phyloP scores from a whole-genome alignment of 176 grass and related monocot species.

The Juncus effusus region DNA sequence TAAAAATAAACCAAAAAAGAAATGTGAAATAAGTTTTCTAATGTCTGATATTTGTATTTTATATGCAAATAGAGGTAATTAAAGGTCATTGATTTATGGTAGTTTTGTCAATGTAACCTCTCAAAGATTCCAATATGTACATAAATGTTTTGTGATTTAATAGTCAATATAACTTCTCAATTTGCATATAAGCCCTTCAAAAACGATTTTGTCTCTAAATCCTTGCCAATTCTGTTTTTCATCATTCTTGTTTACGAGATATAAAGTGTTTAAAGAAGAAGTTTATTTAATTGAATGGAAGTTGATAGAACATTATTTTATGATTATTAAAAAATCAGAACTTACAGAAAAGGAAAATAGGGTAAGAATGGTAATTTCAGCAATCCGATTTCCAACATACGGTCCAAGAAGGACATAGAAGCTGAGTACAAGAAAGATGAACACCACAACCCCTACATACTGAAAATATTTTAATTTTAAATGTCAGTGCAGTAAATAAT shows the following conservation, averaged over 20 bases:
- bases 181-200: background rate
- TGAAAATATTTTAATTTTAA: slow-evolving; percentile 27
- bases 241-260: too few relatives aligned
- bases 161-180: too few relatives aligned
- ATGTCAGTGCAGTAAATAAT: background rate
- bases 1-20: background rate
- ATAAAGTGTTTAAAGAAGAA: too few relatives aligned
- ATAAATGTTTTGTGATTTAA: too few relatives aligned
- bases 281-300: background rate
- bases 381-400: slow-evolving; percentile 48
- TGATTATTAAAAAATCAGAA: background rate
- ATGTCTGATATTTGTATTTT: too few relatives aligned
- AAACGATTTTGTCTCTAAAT: too few relatives aligned
- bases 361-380: slow-evolving; percentile 48
- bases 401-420: slow-evolving; percentile 83
- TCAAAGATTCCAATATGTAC: too few relatives aligned
- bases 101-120: too few relatives aligned
- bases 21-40: too few relatives aligned
- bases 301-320: background rate
- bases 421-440: slow-evolving; percentile 50
- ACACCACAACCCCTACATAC: slow-evolving; percentile 61
- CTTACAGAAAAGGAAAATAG: slow-evolving; percentile 70
- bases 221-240: too few relatives aligned
- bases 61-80: background rate
- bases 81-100: background rate